Evolutionary conservation across 345 rosid species (phyloP).

Genomic region (Adansonia digitata): DNA sequence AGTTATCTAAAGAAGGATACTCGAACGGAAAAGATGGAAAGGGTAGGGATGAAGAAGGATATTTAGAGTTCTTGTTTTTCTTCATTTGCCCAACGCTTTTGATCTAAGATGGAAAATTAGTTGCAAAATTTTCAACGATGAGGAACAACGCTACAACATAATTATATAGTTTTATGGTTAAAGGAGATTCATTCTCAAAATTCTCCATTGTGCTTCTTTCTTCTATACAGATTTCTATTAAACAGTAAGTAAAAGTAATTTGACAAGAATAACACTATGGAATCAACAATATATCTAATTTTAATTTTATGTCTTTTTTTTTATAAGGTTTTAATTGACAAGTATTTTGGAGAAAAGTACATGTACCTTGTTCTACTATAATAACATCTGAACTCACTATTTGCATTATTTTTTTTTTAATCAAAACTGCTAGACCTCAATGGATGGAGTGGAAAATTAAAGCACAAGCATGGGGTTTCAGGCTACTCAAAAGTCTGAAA

Average conservation of each 20-base stretch:
- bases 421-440: neutral
- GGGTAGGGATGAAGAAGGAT: neutral
- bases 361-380: neutral
- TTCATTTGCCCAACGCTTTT: conserved; percentile 2
- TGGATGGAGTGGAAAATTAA: neutral
- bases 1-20: neutral
- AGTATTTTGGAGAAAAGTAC: neutral
- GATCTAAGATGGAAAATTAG: neutral
- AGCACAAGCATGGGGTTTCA: no score
- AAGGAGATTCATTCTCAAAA: neutral
- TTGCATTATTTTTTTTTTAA: neutral
- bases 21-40: neutral
- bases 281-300: neutral
- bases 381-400: neutral
- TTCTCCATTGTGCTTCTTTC: no score
- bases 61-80: neutral
- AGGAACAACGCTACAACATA: neutral
- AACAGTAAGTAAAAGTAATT: neutral
- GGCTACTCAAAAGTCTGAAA: neutral
- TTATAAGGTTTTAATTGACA: neutral
- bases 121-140: neutral
- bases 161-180: no score
- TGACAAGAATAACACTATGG: neutral
- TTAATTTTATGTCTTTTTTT: neutral
- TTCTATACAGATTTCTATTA: no score